phyloP scores from a whole-genome alignment of 257 asterid species.

The Phtheirospermum japonicum region DNA sequence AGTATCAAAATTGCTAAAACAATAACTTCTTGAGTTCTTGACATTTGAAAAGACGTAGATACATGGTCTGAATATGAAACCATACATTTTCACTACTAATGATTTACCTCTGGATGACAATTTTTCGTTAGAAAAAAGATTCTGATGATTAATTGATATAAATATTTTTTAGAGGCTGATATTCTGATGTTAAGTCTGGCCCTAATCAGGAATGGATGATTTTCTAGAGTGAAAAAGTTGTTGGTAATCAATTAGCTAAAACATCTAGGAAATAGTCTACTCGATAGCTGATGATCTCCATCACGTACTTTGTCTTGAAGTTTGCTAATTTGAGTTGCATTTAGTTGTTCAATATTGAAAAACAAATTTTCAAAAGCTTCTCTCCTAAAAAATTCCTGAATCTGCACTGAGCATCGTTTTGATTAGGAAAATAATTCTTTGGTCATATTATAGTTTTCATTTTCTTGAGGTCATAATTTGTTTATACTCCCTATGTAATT shows the following conservation, averaged over 20 bases:
- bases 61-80: too few species aligned
- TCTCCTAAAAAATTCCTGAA: slow-evolving; percentile 6
- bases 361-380: not conserved
- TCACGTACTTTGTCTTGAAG: slow-evolving; percentile 4
- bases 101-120: too few species aligned
- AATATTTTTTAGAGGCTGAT: not conserved
- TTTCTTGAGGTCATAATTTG: not conserved
- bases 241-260: slow-evolving; percentile 7
- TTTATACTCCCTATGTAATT: not conserved
- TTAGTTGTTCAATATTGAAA: not conserved
- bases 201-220: slow-evolving; percentile 8
- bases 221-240: not conserved
- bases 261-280: not conserved
- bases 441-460: slow-evolving; percentile 12
- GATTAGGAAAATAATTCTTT: not conserved
- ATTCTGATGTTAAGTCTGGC: slow-evolving; percentile 11
- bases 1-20: too few species aligned
- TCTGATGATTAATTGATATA: too few species aligned
- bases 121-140: too few species aligned
- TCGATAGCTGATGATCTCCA: not conserved
- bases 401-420: not conserved
- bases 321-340: slow-evolving; percentile 13
- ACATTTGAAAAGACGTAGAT: too few species aligned
- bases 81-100: too few species aligned
- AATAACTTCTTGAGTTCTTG: too few species aligned